phyloP scores from a whole-genome alignment of 2,329 filamentous ascomycete genomes.

The Penicillium rolfsii region DNA sequence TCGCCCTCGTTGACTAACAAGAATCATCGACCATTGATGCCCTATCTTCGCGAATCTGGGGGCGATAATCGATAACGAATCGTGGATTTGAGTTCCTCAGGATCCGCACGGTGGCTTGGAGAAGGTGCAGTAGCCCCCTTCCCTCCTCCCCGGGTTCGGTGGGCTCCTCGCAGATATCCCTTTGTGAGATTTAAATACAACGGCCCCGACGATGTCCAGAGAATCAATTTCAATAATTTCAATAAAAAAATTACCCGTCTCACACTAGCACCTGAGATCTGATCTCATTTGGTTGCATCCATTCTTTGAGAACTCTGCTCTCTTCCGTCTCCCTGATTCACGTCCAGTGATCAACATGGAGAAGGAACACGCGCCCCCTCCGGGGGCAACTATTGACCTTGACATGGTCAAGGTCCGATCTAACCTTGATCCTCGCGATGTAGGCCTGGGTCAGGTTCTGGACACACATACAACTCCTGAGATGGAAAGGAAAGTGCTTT shows the following conservation, averaged over 20 bases:
- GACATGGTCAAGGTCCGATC: slow-evolving; percentile 24
- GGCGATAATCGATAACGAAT: background rate
- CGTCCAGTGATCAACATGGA: slow-evolving; percentile 20
- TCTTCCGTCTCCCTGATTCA: background rate
- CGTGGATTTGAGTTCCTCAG: background rate
- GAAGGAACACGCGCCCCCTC: slow-evolving; percentile 17
- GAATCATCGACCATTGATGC: background rate
- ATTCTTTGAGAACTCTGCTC: background rate
- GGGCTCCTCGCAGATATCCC: background rate
- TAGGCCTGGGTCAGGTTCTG: slow-evolving; percentile 33
- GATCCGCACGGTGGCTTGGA: background rate
- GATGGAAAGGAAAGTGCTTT: slow-evolving; percentile 30
- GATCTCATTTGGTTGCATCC: background rate
- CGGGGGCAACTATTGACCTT: slow-evolving; percentile 14
- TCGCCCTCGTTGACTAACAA: background rate
- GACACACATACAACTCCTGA: slow-evolving; percentile 30
- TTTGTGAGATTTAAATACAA: background rate
- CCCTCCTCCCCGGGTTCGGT: background rate
- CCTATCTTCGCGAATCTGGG: background rate
- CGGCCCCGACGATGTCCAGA: background rate
- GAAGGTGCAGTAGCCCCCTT: background rate
- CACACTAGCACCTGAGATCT: background rate
- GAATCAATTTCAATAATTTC: too few relatives aligned
- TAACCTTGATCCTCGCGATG: slow-evolving; percentile 26
- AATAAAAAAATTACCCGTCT: too few relatives aligned